Evolutionary conservation across 2,329 filamentous ascomycete species (phyloP).

Genomic region (Parafenestella ontariensis): DNA sequence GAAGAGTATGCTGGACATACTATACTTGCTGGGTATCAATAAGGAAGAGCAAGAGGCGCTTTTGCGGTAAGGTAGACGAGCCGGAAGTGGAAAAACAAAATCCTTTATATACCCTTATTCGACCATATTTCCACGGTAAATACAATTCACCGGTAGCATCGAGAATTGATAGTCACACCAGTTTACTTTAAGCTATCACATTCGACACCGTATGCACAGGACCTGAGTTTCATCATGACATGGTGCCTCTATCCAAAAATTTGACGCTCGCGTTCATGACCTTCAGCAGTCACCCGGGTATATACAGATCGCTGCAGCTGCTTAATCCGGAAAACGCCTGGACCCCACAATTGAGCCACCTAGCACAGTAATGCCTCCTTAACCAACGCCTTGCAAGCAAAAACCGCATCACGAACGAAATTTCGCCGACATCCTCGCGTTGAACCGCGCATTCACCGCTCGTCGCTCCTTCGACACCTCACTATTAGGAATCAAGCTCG

Average conservation of each 20-base stretch:
- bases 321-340: too few species aligned
- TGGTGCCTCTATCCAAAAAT: too few species aligned
- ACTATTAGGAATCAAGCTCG: slow-evolving; percentile 19
- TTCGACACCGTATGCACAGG: too few species aligned
- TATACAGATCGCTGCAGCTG: too few species aligned
- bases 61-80: slow-evolving; percentile 22
- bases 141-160: not conserved
- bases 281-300: too few species aligned
- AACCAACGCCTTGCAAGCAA: too few species aligned
- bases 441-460: not conserved
- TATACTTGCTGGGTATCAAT: slow-evolving; percentile 77
- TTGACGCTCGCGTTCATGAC: too few species aligned
- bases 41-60: slow-evolving; percentile 66
- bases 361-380: too few species aligned
- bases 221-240: too few species aligned
- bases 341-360: too few species aligned
- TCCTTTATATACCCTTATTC: not conserved
- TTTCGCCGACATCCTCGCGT: not conserved
- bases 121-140: not conserved
- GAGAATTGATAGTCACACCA: too few species aligned
- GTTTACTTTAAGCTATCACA: too few species aligned
- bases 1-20: slow-evolving; percentile 71
- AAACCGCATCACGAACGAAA: not conserved
- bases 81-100: not conserved
- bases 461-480: not conserved